These are phyloP conservation scores for Aquilaria agallochum DNA, from an alignment of 441 rosid genomes.

Conservation along the genomic window DNA sequence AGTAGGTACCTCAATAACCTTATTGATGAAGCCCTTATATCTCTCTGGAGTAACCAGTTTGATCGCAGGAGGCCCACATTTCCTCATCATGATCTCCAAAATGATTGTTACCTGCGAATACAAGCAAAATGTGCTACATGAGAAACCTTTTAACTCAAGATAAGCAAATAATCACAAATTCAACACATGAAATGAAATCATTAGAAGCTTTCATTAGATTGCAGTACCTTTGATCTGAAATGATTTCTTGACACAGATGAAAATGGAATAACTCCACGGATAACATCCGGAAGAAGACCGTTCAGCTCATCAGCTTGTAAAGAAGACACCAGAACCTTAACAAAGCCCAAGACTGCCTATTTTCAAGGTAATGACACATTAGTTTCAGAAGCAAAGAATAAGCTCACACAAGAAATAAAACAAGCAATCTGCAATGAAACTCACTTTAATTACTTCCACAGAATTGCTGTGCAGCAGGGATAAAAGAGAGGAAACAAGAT, in stretches of 20 bases:
- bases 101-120: conserved; percentile 68
- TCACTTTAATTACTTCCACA: conserved; percentile 79
- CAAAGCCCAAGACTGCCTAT: conserved; percentile 90
- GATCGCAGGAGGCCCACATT: conserved; percentile 78
- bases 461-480: conserved; percentile 81
- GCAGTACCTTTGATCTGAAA: conserved; percentile 69
- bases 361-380: conserved; percentile 13
- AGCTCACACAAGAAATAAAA: neutral
- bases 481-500: conserved; percentile 66
- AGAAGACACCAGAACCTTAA: conserved; percentile 84
- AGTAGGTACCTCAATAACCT: conserved; percentile 59
- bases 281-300: conserved; percentile 46
- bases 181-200: neutral
- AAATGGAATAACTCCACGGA: conserved; percentile 67
- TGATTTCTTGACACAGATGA: conserved; percentile 87
- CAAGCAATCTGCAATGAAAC: conserved; percentile 11
- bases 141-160: neutral
- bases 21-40: conserved; percentile 62
- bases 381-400: too few relatives aligned
- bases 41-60: conserved; percentile 62
- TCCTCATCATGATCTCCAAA: conserved; percentile 79
- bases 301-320: conserved; percentile 63
- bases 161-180: neutral
- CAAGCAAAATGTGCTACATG: conserved; percentile 7
- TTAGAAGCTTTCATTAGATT: neutral